Base-by-base conservation (phyloP, 1,284 basidiomycete species). In the Singerocomus rubriflavus region DNA sequence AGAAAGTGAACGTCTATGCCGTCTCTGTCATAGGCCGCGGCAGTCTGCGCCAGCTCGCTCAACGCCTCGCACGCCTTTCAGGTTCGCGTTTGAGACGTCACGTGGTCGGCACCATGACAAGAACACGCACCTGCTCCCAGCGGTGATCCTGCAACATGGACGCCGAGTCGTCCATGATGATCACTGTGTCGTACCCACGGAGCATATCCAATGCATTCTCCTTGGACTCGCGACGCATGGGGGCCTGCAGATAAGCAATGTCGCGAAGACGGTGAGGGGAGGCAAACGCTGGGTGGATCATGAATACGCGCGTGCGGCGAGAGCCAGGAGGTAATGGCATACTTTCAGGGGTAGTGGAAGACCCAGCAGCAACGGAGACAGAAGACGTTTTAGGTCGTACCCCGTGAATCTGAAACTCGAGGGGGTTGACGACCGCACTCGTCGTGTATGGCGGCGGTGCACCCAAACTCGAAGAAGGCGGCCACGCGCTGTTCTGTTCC, bases 161-260 rank as follows among this genome's bases (percentile, higher is more conserved):
- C 6, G 60, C 64, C 1, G 82, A 84, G 59, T 84, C 82, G 60
- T 84, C 82, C 38, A 84, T 67, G 27, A 82, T 56, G 35, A 83
- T 68, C 6, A 80, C 72, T 0, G 78, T 82, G 38, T 83, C 71
- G 52, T 78, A 83, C 46, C 70, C 62, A 31, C 62, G 55, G 11
- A 82, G 60, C 34, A 63, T 70, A 34, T 74, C 67, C 6, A 81
- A 57, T 3, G 70, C 74, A 50, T 78, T 65, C 55, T 80, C 77
- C 40, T 48, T 54, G 0, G 59, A 66, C 9, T 68, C 59, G 3
- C 46, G 51, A 21, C 57, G 59, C 53, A 69, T 52, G 0, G 67
- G 66, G 11, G 61, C 52, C 32, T 53, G 54, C 6, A 67, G 39
- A 35, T 67, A 67, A 1, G 55, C 59, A 26, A 57, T 37, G 6